Conservation (phyloP, 2,329 filamentous ascomycete species). For the Cladorrhinum sp. region DNA sequence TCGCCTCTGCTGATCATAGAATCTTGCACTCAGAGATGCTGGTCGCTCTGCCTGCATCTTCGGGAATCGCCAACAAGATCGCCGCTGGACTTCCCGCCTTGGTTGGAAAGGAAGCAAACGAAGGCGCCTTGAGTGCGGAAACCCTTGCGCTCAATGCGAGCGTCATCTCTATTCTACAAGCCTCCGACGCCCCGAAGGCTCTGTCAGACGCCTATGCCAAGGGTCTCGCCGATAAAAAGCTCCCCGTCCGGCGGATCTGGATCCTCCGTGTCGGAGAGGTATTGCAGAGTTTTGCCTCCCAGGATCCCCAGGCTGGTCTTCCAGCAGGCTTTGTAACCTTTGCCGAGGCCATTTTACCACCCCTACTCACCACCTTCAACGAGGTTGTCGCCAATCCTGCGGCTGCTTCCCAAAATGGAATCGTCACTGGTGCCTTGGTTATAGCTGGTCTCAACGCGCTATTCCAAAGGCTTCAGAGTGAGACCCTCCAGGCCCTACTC, state of each 20-base stretch:
- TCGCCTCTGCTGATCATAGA: conserved; percentile 81
- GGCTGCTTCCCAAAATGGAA: conserved; percentile 74
- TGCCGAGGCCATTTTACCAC: conserved; percentile 50
- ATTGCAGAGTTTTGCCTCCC: conserved; percentile 53
- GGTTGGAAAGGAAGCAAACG: conserved; percentile 83
- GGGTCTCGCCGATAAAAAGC: conserved; percentile 81
- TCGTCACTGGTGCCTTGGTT: conserved; percentile 77
- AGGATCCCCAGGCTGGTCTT: conserved; percentile 42
- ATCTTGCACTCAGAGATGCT: conserved; percentile 81
- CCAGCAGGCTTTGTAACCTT: conserved; percentile 49
- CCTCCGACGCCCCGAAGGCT: conserved; percentile 60
- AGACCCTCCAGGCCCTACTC: conserved; percentile 43
- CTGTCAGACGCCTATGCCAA: conserved; percentile 72
- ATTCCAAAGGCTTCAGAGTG: conserved; percentile 53
- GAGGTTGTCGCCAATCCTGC: conserved; percentile 77
- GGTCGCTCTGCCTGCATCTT: conserved; percentile 57
- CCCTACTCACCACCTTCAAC: conserved; percentile 67
- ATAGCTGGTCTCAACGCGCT: conserved; percentile 60
- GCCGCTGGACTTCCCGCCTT: conserved; percentile 63
- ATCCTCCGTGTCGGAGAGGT: conserved; percentile 69
- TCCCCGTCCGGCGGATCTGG: conserved; percentile 76
- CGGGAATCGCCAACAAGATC: conserved; percentile 63
- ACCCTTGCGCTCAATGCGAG: conserved; percentile 68
- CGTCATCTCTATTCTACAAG: conserved; percentile 58
- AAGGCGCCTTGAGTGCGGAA: conserved; percentile 74